phyloP scores from a whole-genome alignment of 192 early-diverging fungal genomes.

The Podila horticola region DNA sequence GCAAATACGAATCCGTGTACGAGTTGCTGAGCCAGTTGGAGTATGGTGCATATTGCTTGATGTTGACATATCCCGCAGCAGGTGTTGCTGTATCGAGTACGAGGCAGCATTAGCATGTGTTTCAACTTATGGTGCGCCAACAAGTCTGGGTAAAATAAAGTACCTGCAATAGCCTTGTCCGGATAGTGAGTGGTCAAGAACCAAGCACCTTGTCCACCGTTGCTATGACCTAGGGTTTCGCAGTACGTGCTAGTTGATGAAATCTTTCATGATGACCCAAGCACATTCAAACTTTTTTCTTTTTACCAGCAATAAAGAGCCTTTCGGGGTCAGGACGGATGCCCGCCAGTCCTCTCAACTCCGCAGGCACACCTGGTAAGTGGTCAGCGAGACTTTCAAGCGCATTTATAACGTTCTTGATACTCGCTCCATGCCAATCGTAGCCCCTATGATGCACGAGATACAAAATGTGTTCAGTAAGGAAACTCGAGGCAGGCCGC shows the following conservation, averaged over 20 bases:
- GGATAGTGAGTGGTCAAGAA: constrained; percentile 76
- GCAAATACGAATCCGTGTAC: constrained; percentile 70
- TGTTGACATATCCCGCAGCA: constrained; percentile 78
- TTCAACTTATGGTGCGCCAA: not conserved
- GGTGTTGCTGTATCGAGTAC: constrained; percentile 59
- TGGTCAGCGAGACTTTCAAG: constrained; percentile 56
- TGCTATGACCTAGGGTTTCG: constrained; percentile 68
- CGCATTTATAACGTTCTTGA: constrained; percentile 66
- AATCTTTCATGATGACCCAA: no score
- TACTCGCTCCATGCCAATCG: constrained; percentile 83
- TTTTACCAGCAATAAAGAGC: constrained; percentile 64
- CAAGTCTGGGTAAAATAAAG: not conserved
- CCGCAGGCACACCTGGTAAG: constrained; percentile 63
- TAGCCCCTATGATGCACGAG: constrained; percentile 62
- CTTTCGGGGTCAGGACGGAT: constrained; percentile 55
- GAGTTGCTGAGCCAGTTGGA: constrained; percentile 68
- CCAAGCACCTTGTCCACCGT: constrained; percentile 87
- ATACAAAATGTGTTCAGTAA: not conserved
- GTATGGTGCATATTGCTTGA: constrained; percentile 80
- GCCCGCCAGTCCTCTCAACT: constrained; percentile 12
- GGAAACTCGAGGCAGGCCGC: not conserved
- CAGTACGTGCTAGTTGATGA: not conserved
- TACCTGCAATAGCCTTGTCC: constrained; percentile 75
- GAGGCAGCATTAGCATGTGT: not conserved
- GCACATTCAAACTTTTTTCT: not conserved